Conservation (phyloP, 176 grass and related monocot species). For the Cenchrus americanus region DNA sequence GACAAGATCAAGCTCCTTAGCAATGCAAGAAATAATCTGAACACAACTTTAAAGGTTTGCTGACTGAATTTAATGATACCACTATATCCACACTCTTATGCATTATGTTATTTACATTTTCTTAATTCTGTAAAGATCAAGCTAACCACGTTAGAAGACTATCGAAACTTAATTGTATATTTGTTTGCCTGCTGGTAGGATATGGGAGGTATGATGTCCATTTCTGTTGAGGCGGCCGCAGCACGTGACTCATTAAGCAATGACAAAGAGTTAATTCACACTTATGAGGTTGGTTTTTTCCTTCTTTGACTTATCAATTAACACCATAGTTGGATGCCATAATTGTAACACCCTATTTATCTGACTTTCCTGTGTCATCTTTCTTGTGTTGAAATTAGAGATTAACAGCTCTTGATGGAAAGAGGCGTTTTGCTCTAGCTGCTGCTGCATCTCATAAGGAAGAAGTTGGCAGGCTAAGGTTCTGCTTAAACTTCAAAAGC, state of each 20-base stretch:
- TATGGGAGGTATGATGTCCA: conserved; percentile 99
- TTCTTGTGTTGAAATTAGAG: conserved; percentile 69
- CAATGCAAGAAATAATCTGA: conserved; percentile 97
- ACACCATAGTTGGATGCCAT: conserved; percentile 20
- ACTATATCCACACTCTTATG: conserved; percentile 27
- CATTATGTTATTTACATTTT: conserved; percentile 30
- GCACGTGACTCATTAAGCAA: conserved; percentile 85
- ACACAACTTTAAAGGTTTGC: conserved; percentile 93
- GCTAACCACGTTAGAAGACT: conserved; percentile 14
- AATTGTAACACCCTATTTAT: conserved; percentile 37
- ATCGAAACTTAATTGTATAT: conserved; percentile 9
- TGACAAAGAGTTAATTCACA: conserved; percentile 96
- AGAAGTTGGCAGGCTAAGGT: conserved; percentile 98
- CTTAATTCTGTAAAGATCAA: conserved; percentile 35
- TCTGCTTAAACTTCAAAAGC: conserved; percentile 9
- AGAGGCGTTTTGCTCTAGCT: conserved; percentile 98
- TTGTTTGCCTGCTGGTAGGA: conserved; percentile 61
- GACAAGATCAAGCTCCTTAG: conserved; percentile 99
- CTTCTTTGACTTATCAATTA: conserved; percentile 39
- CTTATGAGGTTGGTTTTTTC: conserved; percentile 77
- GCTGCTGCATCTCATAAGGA: conserved; percentile 96
- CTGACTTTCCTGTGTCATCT: conserved; percentile 49
- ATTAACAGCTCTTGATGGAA: conserved; percentile 95
- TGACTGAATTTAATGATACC: conserved; percentile 30
- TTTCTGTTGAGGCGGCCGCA: conserved; percentile 98